Base-by-base conservation (phyloP, 768 basidiomycete species). In the Dioszegia aurantiaca region DNA sequence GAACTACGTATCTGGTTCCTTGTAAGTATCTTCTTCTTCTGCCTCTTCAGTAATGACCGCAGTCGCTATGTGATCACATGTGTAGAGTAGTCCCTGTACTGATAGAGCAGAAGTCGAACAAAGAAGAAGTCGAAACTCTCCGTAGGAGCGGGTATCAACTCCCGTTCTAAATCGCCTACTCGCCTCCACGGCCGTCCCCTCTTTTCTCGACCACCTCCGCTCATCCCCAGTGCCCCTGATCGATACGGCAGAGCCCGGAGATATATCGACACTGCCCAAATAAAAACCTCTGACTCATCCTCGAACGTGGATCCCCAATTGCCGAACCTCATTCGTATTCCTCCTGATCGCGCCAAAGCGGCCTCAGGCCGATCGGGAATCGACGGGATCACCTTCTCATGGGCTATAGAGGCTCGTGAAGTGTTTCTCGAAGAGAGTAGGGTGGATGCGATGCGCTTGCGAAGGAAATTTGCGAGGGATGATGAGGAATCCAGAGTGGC, bases 1-100 rank as follows among this genome's bases (percentile, higher is more conserved):
- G 1, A 55, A 55, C 42, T 44, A 55, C 27, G 37, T 44, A 9
- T 24, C 54, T 26, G 54, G 54, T 6, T 55, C 54, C 1, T 28
- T 55, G 54, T 55, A 31, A 55, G 39, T 43, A 16, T 24, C 36
- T 46, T 10, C 27, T 9, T 14, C 26, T 10, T 46, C 23, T 24
- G 26, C 6, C 23, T 46, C 21, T 28, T 46, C n/a, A n/a, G n/a
- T n/a, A n/a, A n/a, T n/a, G n/a, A n/a, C n/a, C n/a, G n/a, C n/a
- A n/a, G n/a, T n/a, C n/a, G n/a, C n/a, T n/a, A n/a, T n/a, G n/a
- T n/a, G n/a, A n/a, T n/a, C n/a, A n/a, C n/a, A n/a, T n/a, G 33
- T 14, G 33, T 6, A 6, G 14, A 33, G 8, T 33, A 6, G 33
- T 6, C 6, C 33, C 33, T 6, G 33, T 6, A 14, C 33, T 33